Evolutionary conservation across 2,329 filamentous ascomycete species (phyloP).

Genomic region (Thelonectria blattea): DNA sequence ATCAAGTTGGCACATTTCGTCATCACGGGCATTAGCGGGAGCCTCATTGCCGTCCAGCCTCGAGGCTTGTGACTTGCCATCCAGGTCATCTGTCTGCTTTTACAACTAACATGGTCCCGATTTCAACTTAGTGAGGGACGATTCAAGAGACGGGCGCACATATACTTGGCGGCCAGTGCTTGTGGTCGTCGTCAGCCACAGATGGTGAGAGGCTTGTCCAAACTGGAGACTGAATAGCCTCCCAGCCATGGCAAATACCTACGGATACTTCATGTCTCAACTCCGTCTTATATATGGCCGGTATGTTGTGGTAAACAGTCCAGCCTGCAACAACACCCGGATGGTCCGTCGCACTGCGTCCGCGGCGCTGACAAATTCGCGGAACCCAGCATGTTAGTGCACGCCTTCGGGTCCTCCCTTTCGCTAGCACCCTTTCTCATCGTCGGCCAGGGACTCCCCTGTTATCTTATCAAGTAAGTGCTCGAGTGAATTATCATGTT

Average conservation of each 20-base stretch:
- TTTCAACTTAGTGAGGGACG: not conserved
- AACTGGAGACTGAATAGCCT: no score
- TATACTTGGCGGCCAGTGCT: no score
- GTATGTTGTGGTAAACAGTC: not conserved
- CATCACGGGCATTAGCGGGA: constrained; percentile 21
- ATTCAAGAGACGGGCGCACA: not conserved
- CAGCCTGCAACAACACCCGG: not conserved
- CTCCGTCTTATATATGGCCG: not conserved
- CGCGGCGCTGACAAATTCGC: not conserved
- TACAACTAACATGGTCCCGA: no score
- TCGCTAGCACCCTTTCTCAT: not conserved
- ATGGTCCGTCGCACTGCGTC: not conserved
- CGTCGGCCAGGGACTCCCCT: not conserved
- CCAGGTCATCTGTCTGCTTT: no score
- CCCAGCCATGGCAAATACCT: no score
- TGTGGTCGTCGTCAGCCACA: no score
- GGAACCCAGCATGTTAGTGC: not conserved
- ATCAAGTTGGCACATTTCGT: constrained; percentile 31
- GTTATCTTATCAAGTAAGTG: not conserved
- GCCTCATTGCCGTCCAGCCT: constrained; percentile 10
- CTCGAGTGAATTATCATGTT: not conserved
- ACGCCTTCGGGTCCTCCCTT: not conserved
- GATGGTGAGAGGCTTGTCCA: no score
- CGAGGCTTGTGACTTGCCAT: not conserved
- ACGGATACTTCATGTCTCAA: no score